Conservation (phyloP, 768 basidiomycete genomes). For the Lactarius tabidus region DNA sequence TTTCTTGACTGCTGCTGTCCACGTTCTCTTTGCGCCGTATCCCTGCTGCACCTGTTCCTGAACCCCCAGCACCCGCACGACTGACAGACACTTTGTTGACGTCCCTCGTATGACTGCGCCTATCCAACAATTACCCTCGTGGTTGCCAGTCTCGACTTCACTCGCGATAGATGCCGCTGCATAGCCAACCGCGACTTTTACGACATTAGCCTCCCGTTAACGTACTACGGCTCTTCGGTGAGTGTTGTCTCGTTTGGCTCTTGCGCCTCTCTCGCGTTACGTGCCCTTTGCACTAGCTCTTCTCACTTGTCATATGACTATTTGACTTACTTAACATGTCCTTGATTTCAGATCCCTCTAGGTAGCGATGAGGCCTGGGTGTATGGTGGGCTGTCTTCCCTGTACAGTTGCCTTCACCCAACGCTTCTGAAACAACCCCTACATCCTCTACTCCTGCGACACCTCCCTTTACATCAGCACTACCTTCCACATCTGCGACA, state of each 20-base stretch:
- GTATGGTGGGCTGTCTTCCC: slow-evolving; percentile 70
- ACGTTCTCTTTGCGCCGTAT: slow-evolving; percentile 20
- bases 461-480: too few relatives aligned
- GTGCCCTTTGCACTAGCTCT: neutral
- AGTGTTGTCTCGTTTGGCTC: slow-evolving; percentile 37
- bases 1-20: slow-evolving; percentile 12
- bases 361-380: slow-evolving; percentile 58
- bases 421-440: too few relatives aligned
- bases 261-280: too few relatives aligned
- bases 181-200: slow-evolving; percentile 50
- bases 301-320: neutral
- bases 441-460: slow-evolving; percentile 28
- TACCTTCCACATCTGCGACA: slow-evolving; percentile 28
- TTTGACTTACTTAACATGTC: slow-evolving; percentile 7
- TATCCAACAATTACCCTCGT: slow-evolving; percentile 66
- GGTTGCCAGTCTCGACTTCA: slow-evolving; percentile 59
- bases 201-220: slow-evolving; percentile 63
- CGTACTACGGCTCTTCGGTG: slow-evolving; percentile 81
- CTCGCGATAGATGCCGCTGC: slow-evolving; percentile 53
- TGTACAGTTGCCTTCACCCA: too few relatives aligned
- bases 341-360: slow-evolving; percentile 59
- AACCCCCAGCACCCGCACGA: slow-evolving; percentile 16
- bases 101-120: slow-evolving; percentile 47
- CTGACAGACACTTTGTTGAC: slow-evolving; percentile 5
- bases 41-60: slow-evolving; percentile 21